Evolutionary conservation across 164 flowering plant species (phyloP).

Genomic region (Akebia trifoliata): DNA sequence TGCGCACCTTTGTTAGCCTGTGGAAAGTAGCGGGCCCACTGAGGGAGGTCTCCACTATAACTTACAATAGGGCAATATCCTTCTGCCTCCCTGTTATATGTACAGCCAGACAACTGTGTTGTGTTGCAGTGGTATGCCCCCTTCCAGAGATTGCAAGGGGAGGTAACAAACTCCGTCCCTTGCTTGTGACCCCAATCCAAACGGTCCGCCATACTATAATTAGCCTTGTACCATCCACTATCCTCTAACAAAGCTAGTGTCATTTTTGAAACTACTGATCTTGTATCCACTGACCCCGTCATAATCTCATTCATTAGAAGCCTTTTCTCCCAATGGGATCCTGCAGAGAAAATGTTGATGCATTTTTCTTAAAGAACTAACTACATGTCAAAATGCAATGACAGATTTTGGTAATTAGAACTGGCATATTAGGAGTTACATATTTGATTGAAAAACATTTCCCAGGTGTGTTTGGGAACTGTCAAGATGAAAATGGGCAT

Average conservation of each 20-base stretch:
- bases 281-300: conserved; percentile 99
- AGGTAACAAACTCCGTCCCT: conserved; percentile 88
- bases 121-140: conserved; percentile 97
- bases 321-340: conserved; percentile 99
- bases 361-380: not conserved
- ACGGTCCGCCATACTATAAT: conserved; percentile 92
- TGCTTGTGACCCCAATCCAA: conserved; percentile 98
- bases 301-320: conserved; percentile 98
- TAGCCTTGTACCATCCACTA: conserved; percentile 98
- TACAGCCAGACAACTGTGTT: conserved; percentile 95
- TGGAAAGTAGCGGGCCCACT: conserved; percentile 95
- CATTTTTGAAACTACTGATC: conserved; percentile 98
- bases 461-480: too few species aligned
- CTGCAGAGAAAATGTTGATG: conserved; percentile 34
- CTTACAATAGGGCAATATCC: conserved; percentile 97
- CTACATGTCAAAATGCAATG: not conserved
- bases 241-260: conserved; percentile 95
- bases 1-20: conserved; percentile 85
- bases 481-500: too few species aligned
- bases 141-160: conserved; percentile 96
- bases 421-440: too few species aligned
- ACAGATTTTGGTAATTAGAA: too few species aligned
- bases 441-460: too few species aligned
- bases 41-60: conserved; percentile 88
- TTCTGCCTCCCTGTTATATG: conserved; percentile 96